Base-by-base conservation (phyloP, 1,284 basidiomycete species). In the Sporisorium iseilematis-ciliati region DNA sequence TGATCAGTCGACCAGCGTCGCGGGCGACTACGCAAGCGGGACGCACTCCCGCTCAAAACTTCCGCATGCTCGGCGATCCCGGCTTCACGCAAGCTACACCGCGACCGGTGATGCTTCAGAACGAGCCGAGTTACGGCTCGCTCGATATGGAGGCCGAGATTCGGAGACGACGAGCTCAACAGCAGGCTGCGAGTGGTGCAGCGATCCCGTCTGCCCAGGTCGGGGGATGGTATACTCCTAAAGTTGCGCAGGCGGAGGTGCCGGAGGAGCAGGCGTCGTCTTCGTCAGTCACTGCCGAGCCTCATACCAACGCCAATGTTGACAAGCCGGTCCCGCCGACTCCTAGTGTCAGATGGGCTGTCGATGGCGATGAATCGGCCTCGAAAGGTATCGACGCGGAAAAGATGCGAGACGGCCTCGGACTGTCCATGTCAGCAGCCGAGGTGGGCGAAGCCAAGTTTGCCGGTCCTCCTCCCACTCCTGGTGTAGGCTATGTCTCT, bases 81-180 rank as follows among this genome's bases (percentile, higher is more conserved):
- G 49, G 14, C n/a, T 59, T 57, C n/a, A 60, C 57, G 0, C 51
- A 54, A 33, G 56, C 66, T 3, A 70, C 60, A 12, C 73, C 76
- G 7, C 67, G 72, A 8, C 72, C 64, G 0, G 64, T 60, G n/a
- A 65, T 74, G 56, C 57, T 65, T 8, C 58, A 56, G 10, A 42
- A 38, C 8, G 60, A 76, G 57, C 68, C 68, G 18, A 76, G 73
- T 61, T 71, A 64, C 40, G 73, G 57, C 5, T 65, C 64, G 41
- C 55, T 82, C 33, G 78, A 82, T 40, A 82, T 82, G 80, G 80
- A 82, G 43, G 77, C 77, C 7, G 80, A 78, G 52, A 65, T 82
- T 16, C 63, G 80, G 16, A 43, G 65, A 25, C 51, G 74, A 7
- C 50, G 80, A 7, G 69, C 69, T 20, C 68, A 65, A 33, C 65